Conservation (phyloP, 441 rosid genomes). For the Syzygium syzygioides region DNA sequence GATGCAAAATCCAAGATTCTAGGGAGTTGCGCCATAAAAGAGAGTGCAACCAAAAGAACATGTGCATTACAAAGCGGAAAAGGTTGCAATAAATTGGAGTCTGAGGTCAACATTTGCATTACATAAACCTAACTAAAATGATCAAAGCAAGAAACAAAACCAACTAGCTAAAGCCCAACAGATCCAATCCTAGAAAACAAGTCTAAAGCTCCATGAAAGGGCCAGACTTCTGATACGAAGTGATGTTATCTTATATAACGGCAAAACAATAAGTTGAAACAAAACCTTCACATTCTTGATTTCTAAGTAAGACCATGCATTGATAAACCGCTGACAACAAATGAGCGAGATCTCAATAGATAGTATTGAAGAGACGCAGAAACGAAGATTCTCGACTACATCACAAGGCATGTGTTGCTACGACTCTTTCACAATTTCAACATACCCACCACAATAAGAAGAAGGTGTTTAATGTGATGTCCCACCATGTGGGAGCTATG, state of each 20-base stretch:
- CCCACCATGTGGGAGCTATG: not conserved
- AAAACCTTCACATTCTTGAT: not conserved
- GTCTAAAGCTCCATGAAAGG: not conserved
- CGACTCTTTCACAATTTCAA: not conserved
- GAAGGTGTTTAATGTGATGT: not conserved
- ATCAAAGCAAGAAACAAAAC: not conserved
- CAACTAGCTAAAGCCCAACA: not conserved
- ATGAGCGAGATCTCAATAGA: not conserved
- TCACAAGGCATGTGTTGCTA: not conserved
- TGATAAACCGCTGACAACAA: not conserved
- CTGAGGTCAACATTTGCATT: not conserved
- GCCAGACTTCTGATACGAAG: not conserved
- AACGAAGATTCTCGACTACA: not conserved
- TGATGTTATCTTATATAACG: not conserved
- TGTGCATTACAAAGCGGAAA: not conserved
- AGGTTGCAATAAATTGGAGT: not conserved
- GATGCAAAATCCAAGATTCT: not conserved
- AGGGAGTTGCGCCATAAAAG: not conserved
- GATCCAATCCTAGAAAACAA: not conserved
- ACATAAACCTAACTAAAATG: not conserved
- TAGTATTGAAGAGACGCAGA: not conserved
- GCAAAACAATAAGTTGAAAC: not conserved
- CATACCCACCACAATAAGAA: not conserved
- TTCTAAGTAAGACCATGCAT: not conserved
- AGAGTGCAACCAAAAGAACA: not conserved